Base-by-base conservation (phyloP, 2,329 filamentous ascomycete species). In the Colletotrichum orchidophilum region DNA sequence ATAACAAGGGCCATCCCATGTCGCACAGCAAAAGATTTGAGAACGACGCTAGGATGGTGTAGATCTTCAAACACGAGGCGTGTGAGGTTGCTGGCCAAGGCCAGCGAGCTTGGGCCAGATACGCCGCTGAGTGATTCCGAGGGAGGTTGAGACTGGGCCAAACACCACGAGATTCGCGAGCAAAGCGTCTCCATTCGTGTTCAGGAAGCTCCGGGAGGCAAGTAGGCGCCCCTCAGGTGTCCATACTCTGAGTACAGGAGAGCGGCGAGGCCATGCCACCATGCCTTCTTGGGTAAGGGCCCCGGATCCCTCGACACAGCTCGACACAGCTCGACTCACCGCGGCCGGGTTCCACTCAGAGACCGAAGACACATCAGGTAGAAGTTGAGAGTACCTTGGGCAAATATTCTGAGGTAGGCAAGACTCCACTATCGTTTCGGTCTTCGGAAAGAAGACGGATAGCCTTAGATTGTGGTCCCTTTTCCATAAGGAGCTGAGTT, bases 11-110 rank as follows among this genome's bases (percentile, higher is more conserved):
- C n/a, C 33, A 69, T 66, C 69, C 59, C 52, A 31, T 60, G 12
- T 53, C 31, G 8, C 1, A 2, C 18, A 39, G 18, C 24, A 46
- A 63, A 63, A 63, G 33, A 63, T 69, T 71, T 63, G 52, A 54
- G 69, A 71, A 68, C 46, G 35, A 31, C 52, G 42, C 69, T n/a
- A 60, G 69, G 69, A 71, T 71, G 58, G 46, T 39, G 64, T 60
- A 39, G 69, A 71, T 71, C 69, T 46, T 71, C 54, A 71, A 71
- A 71, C 64, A 42, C 27, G 65, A 71, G 69, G 59, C 29, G 69
- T 69, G 64, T 69, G 69, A 71, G 69, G 42, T 59, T 59, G 64
- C 42, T 55, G 53, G 64, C 18, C 53, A n/a, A 50, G 46, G 42
- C 39, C 33, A 31, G 29, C 33, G 53, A 71, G 64, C 69, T 69